phyloP scores from a whole-genome alignment of 139 green algal species.

The Picochlorum sp. region DNA sequence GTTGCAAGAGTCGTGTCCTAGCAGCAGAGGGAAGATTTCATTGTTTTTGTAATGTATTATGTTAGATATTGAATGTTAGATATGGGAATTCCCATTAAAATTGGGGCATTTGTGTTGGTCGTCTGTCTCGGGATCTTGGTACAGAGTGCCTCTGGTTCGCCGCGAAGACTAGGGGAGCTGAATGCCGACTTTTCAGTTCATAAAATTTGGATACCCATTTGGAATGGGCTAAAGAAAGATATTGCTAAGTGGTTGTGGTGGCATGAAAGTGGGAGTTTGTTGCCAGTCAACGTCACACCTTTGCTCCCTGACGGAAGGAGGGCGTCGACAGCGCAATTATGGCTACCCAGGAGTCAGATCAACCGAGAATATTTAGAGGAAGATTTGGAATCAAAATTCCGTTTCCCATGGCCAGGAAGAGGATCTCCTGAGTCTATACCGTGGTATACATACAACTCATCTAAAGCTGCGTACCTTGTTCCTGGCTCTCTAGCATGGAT shows the following conservation, averaged over 20 bases:
- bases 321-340: not conserved
- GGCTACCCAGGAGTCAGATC: not conserved
- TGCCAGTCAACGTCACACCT: not conserved
- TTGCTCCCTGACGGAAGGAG: not conserved
- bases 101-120: too few species aligned
- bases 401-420: not conserved
- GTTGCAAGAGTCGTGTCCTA: too few species aligned
- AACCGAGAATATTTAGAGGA: too few species aligned
- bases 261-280: not conserved
- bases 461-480: constrained; percentile 11
- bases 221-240: not conserved
- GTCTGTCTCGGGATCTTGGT: too few species aligned
- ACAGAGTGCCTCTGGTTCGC: too few species aligned
- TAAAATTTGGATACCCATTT: too few species aligned
- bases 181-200: too few species aligned
- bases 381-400: not conserved
- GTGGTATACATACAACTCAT: constrained; percentile 16
- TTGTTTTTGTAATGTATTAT: too few species aligned
- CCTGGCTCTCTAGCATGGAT: constrained; percentile 17
- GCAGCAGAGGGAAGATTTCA: too few species aligned
- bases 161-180: too few species aligned
- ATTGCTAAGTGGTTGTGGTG: not conserved
- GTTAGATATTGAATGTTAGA: too few species aligned
- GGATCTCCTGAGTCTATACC: not conserved
- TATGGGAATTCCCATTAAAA: too few species aligned